Conservation (phyloP, 305 asterid genomes). For the Plantago lanceolata region DNA sequence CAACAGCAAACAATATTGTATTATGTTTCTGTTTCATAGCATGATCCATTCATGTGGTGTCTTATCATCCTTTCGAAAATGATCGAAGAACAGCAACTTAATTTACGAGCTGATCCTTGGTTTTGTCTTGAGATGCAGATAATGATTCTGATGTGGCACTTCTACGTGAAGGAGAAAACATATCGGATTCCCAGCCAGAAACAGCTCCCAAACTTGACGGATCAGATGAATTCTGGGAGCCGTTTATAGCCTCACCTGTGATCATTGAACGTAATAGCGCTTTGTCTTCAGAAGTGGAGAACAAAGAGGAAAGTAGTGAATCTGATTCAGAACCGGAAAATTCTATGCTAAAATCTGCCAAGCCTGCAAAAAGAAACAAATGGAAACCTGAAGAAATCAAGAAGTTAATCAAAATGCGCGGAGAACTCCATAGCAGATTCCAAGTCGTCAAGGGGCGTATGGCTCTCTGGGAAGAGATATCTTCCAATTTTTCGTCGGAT, state of each 20-base stretch:
- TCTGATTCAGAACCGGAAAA: conserved; percentile 39
- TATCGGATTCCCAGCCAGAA: conserved; percentile 33
- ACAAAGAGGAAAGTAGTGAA: conserved; percentile 32
- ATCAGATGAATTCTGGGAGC: conserved; percentile 52
- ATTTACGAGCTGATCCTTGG: conserved; percentile 2
- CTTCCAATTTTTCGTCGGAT: conserved; percentile 50
- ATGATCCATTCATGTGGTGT: not conserved
- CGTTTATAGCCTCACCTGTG: conserved; percentile 37
- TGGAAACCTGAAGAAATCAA: conserved; percentile 90
- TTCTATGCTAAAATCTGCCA: conserved; percentile 45
- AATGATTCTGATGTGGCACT: conserved; percentile 34
- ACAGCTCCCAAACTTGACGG: conserved; percentile 29
- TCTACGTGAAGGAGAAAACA: conserved; percentile 38
- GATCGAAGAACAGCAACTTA: not conserved
- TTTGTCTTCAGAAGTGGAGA: conserved; percentile 35
- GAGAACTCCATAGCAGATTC: conserved; percentile 79
- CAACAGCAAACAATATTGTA: too few relatives aligned
- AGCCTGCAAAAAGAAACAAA: conserved; percentile 60
- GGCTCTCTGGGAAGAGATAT: conserved; percentile 99
- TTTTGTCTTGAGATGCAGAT: conserved; percentile 33
- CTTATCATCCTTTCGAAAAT: not conserved
- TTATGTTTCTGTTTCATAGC: too few relatives aligned
- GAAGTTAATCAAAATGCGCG: conserved; percentile 74
- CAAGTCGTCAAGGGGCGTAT: conserved; percentile 86
- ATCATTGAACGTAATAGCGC: conserved; percentile 26